Conservation (phyloP, 2,329 filamentous ascomycete species). For the Stachybotrys chlorohalonatus region DNA sequence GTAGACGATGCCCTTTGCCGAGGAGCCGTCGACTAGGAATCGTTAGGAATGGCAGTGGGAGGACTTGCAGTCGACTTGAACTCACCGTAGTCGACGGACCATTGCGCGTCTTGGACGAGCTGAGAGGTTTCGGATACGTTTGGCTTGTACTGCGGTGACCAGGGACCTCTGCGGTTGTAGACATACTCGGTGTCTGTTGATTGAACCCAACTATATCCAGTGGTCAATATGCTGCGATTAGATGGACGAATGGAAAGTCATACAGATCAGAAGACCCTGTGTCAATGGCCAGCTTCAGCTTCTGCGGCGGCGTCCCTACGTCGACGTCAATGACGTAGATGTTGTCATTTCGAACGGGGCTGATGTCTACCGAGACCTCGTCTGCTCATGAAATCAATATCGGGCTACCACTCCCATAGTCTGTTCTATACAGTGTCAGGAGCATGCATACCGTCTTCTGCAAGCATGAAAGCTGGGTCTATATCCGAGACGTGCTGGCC, state of each 20-base stretch:
- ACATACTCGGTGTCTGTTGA: slow-evolving; percentile 35
- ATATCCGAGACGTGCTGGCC: slow-evolving; percentile 13
- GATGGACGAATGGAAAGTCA: slow-evolving; percentile 25
- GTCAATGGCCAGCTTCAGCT: slow-evolving; percentile 38
- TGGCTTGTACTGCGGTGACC: slow-evolving; percentile 32
- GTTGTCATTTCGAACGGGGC: slow-evolving; percentile 29
- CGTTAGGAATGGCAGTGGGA: background rate
- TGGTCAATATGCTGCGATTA: background rate
- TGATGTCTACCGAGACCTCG: slow-evolving; percentile 24
- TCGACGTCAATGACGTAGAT: slow-evolving; percentile 33
- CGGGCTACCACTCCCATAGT: slow-evolving; percentile 1
- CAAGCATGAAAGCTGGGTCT: slow-evolving; percentile 15
- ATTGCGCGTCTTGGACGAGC: slow-evolving; percentile 32
- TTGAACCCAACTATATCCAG: slow-evolving; percentile 39
- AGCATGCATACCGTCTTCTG: slow-evolving; percentile 15
- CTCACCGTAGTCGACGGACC: slow-evolving; percentile 40
- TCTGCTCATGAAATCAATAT: slow-evolving; percentile 2
- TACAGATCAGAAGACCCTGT: slow-evolving; percentile 53
- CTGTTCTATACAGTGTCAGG: background rate
- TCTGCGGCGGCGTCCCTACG: slow-evolving; percentile 39
- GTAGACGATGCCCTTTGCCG: slow-evolving; percentile 38
- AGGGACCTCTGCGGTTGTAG: slow-evolving; percentile 23
- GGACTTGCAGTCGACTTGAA: slow-evolving; percentile 7
- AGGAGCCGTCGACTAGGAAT: slow-evolving; percentile 32
- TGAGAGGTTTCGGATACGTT: slow-evolving; percentile 33